Conservation (phyloP, 441 rosid genomes). For the Eutrema salsugineum region DNA sequence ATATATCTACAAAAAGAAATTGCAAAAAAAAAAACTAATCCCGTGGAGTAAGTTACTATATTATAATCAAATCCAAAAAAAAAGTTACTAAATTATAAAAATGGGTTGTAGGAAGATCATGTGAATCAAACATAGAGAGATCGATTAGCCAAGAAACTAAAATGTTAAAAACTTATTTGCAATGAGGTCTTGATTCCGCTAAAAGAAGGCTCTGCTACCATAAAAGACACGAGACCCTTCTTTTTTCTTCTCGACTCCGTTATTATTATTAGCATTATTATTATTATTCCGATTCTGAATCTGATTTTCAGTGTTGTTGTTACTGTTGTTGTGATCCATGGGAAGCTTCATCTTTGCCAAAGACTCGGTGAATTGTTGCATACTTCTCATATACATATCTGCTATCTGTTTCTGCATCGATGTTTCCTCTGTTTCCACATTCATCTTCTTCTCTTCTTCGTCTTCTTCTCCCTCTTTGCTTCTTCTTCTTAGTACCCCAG, state of each 20-base stretch:
- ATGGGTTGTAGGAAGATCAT: background rate
- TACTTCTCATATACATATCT: constrained; percentile 94
- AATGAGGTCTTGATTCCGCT: background rate
- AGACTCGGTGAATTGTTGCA: constrained; percentile 91
- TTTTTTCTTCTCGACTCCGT: constrained; percentile 52
- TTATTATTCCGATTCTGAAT: constrained; percentile 37
- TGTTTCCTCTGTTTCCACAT: constrained; percentile 62
- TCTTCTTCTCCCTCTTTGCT: constrained; percentile 29
- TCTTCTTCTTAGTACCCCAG: constrained; percentile 10
- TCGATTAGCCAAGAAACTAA: background rate
- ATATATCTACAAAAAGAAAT: background rate
- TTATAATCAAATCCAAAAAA: background rate
- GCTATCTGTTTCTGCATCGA: constrained; percentile 91
- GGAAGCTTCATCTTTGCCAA: constrained; percentile 93
- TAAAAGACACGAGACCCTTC: constrained; percentile 85
- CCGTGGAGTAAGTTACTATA: background rate
- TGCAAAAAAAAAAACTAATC: background rate
- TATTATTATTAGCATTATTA: background rate
- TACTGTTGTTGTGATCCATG: constrained; percentile 41
- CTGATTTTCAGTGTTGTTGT: constrained; percentile 34
- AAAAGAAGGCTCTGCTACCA: constrained; percentile 97
- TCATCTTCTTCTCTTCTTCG: constrained; percentile 30
- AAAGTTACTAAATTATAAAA: background rate
- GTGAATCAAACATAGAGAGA: background rate
- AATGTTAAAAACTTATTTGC: background rate